Evolutionary conservation across 2,329 filamentous ascomycete species (phyloP).

Genomic region (Diaporthe helianthi): DNA sequence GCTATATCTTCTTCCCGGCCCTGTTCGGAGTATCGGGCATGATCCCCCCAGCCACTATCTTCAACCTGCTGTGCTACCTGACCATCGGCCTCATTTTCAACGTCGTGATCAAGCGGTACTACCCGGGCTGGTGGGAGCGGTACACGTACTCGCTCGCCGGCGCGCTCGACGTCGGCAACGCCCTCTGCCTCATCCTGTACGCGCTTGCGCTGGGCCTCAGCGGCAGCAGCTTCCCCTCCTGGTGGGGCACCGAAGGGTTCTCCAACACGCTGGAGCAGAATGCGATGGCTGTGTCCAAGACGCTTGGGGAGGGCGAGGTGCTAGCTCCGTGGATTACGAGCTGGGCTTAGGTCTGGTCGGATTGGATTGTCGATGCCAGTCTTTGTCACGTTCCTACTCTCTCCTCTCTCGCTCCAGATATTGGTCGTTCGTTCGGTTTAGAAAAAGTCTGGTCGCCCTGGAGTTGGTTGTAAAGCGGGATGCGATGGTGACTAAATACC

Average conservation of each 20-base stretch:
- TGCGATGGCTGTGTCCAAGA: neutral
- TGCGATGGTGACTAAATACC: too few species aligned
- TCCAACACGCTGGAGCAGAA: neutral
- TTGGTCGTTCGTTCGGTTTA: too few species aligned
- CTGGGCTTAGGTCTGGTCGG: neutral
- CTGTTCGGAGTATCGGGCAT: neutral
- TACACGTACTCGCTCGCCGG: conserved; percentile 23
- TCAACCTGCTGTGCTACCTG: conserved; percentile 24
- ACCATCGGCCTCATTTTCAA: conserved; percentile 18
- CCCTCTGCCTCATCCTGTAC: conserved; percentile 23
- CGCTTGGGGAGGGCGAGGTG: conserved; percentile 6
- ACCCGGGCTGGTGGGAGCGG: conserved; percentile 6
- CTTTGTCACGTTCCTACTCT: neutral
- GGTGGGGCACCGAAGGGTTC: conserved; percentile 12
- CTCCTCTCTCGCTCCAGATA: too few species aligned
- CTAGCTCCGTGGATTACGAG: conserved; percentile 7
- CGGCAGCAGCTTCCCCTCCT: neutral
- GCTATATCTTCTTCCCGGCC: conserved; percentile 8
- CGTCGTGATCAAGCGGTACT: neutral
- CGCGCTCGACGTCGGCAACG: conserved; percentile 21
- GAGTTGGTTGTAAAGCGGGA: too few species aligned
- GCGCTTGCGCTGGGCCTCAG: conserved; percentile 15
- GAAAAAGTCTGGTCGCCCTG: too few species aligned
- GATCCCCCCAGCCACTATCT: conserved; percentile 8
- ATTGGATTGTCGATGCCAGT: too few species aligned